Base-by-base conservation (phyloP, 208 protist species). In the Angomonas ambiguus region DNA sequence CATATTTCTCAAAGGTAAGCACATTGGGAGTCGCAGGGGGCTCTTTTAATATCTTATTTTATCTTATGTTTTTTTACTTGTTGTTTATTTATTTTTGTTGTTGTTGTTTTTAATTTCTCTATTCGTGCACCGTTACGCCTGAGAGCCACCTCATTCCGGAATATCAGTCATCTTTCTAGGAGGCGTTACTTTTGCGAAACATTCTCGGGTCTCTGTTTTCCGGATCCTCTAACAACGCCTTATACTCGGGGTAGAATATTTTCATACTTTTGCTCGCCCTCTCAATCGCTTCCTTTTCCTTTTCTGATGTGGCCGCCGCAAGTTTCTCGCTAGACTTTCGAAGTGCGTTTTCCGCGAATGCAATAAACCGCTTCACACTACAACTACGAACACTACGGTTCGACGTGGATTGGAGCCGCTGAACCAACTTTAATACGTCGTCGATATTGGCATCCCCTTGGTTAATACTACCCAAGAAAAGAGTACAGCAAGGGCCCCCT, bases 231-330 rank as follows among this genome's bases (percentile, higher is more conserved):
- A 76, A 66, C 42, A 84, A 74, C 4, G 73, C 67, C 67, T 80
- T 84, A 74, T 84, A 84, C 71, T 88, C 82, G 16, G 28, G 69
- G 62, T 79, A 71, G 35, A 85, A 81, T 11, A 80, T 71, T 59
- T 88, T 79, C 79, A 85, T 77, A 49, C 75, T 88, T 67, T 76
- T 78, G 59, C 70, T 74, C 59, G 68, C 76, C 60, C 71, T 76
- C 41, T 67, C 38, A 1, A 76, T 65, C 2, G 56, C n/a, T 28
- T 79, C 79, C 27, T 62, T 69, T 53, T 88, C 82, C 4, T 34
- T 25, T 16, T 78, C 73, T 28, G 73, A 67, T 64, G 56, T 69
- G 18, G 79, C 78, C 24, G 56, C 69, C 6, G 76, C 74, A 27
- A 71, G 55, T 57, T 71, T 76, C 5, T 66, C 70, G 22, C 77